Conservation (phyloP, 768 basidiomycete species). For the Cyclocybe cylindracea region DNA sequence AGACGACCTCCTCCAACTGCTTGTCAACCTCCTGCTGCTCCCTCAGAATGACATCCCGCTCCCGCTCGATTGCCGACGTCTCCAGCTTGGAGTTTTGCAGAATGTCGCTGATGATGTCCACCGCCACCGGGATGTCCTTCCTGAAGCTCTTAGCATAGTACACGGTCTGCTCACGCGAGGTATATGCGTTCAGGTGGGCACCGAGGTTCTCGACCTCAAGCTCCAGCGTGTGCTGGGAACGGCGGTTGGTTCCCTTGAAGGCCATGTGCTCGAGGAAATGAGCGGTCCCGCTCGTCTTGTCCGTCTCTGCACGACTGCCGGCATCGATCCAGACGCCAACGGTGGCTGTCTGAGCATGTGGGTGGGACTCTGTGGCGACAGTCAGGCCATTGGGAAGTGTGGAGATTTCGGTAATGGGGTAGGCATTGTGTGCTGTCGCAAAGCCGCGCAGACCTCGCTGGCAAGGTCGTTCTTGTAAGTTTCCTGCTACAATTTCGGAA, state of each 20-base stretch:
- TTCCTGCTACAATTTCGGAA: background rate
- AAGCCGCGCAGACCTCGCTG: slow-evolving; percentile 66
- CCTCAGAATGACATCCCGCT: slow-evolving; percentile 93
- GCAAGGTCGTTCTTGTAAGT: slow-evolving; percentile 7
- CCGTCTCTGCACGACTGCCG: slow-evolving; percentile 94
- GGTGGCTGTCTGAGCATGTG: slow-evolving; percentile 95
- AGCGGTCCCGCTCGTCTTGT: slow-evolving; percentile 92
- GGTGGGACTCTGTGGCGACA: slow-evolving; percentile 88
- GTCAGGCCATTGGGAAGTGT: slow-evolving; percentile 95
- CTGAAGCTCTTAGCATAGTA: slow-evolving; percentile 99
- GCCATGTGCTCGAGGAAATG: slow-evolving; percentile 99
- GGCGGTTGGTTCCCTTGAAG: slow-evolving; percentile 91
- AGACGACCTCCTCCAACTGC: slow-evolving; percentile 97
- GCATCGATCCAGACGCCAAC: slow-evolving; percentile 99
- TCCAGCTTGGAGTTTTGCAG: slow-evolving; percentile 97
- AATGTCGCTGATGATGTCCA: slow-evolving; percentile 98
- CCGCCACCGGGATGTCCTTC: slow-evolving; percentile 86
- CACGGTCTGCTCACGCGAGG: slow-evolving; percentile 97
- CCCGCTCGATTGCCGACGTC: slow-evolving; percentile 82
- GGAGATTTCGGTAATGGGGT: slow-evolving; percentile 86
- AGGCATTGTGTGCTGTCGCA: slow-evolving; percentile 63
- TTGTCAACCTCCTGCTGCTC: slow-evolving; percentile 99
- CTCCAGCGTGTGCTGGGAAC: slow-evolving; percentile 88
- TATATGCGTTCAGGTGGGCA: slow-evolving; percentile 97
- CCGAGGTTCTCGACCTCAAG: slow-evolving; percentile 98